Evolutionary conservation across 2,329 filamentous ascomycete species (phyloP).

Genomic region (Myriosclerotinia curreyana): DNA sequence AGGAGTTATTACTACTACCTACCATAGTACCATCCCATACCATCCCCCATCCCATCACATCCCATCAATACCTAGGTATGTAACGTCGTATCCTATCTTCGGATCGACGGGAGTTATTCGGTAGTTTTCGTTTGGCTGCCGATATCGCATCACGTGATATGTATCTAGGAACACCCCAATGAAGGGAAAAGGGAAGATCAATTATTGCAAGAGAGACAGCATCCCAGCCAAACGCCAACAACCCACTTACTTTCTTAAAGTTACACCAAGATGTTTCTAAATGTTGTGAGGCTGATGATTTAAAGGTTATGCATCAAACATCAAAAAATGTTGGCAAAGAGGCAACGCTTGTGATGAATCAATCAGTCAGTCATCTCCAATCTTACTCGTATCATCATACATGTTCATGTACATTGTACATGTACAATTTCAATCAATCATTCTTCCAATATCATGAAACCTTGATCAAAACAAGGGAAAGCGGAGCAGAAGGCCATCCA

Average conservation of each 20-base stretch:
- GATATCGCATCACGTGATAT: no score
- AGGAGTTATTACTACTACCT: no score
- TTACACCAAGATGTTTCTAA: not conserved
- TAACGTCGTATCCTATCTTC: slow-evolving; percentile 21
- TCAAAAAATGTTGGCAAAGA: not conserved
- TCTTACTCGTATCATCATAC: not conserved
- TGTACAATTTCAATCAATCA: not conserved
- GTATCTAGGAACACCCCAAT: no score
- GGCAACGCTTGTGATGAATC: not conserved
- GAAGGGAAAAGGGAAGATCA: no score
- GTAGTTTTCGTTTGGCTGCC: no score
- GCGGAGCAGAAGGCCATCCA: not conserved
- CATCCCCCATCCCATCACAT: no score
- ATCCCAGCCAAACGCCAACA: slow-evolving; percentile 7
- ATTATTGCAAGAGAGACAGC: no score
- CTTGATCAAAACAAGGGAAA: not conserved
- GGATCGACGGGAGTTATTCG: no score
- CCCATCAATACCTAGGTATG: slow-evolving; percentile 19
- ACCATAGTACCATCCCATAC: no score
- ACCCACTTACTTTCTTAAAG: not conserved
- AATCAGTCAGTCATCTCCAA: not conserved
- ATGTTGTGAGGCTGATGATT: slow-evolving; percentile 20
- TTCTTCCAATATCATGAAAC: slow-evolving; percentile 5
- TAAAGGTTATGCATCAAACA: no score
- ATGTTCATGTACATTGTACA: no score